Evolutionary conservation across 163 green algal genomes (phyloP).

Genomic region (Chlorella variabilis): DNA sequence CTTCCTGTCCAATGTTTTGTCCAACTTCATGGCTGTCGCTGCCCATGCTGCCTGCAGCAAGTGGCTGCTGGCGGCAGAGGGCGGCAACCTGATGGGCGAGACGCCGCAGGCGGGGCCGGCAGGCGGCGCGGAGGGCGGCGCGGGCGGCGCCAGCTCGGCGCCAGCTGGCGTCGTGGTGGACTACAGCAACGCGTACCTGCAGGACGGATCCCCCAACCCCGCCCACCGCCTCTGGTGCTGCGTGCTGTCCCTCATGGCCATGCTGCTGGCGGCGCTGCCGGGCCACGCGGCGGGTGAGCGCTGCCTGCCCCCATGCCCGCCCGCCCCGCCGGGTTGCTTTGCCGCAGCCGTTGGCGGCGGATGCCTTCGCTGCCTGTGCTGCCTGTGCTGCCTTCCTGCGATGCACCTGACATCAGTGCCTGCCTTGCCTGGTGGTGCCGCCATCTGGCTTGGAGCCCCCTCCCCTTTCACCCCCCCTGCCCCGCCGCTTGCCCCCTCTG

Average conservation of each 20-base stretch:
- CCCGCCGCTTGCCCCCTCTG: neutral
- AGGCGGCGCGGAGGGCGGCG: neutral
- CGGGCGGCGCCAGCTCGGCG: neutral
- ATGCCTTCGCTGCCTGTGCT: no score
- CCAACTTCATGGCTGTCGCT: no score
- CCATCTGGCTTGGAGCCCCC: no score
- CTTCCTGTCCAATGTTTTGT: no score
- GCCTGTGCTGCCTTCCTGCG: no score
- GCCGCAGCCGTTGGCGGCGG: no score
- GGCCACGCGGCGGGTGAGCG: conserved; percentile 22
- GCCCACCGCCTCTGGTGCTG: conserved; percentile 49
- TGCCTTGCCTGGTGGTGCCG: no score
- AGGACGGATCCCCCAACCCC: conserved; percentile 27
- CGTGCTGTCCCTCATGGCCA: conserved; percentile 22
- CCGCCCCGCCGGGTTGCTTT: no score
- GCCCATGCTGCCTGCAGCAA: no score
- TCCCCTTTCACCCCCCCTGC: neutral
- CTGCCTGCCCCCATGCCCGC: neutral
- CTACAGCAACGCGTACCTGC: conserved; percentile 38
- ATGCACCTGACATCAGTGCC: no score
- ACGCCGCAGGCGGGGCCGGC: neutral
- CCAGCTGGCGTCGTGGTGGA: conserved; percentile 18
- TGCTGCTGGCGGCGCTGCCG: conserved; percentile 39
- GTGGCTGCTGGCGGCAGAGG: conserved; percentile 38
- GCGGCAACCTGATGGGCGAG: conserved; percentile 34